Conservation (phyloP, 2,329 filamentous ascomycete species). For the Westerdykella sp. region DNA sequence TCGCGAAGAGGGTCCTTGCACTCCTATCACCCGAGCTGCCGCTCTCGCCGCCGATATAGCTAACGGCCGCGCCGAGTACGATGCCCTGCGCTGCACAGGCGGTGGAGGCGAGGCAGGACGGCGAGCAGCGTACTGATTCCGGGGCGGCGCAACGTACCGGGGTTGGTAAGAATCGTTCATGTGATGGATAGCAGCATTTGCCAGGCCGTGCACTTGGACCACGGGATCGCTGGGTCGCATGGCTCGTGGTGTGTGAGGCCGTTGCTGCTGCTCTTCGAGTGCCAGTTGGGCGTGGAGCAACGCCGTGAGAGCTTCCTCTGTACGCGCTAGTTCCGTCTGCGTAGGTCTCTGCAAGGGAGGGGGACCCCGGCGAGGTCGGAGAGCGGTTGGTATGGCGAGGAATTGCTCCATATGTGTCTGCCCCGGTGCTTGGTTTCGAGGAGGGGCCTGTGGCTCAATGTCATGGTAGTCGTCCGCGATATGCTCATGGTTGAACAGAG, state of each 20-base stretch:
- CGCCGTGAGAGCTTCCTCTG: slow-evolving; percentile 47
- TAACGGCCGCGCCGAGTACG: slow-evolving; percentile 20
- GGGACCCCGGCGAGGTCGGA: slow-evolving; percentile 7
- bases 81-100: too few species aligned
- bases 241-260: slow-evolving; percentile 16
- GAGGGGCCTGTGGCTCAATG: slow-evolving; percentile 30
- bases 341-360: slow-evolving; percentile 20
- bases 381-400: slow-evolving; percentile 8
- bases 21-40: slow-evolving; percentile 18
- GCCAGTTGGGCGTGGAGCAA: slow-evolving; percentile 45
- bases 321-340: slow-evolving; percentile 33
- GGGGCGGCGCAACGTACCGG: slow-evolving; percentile 8
- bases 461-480: slow-evolving; percentile 49
- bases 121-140: too few species aligned
- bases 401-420: not conserved
- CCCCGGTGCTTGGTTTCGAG: slow-evolving; percentile 3
- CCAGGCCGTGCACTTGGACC: slow-evolving; percentile 45
- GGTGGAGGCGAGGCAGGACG: too few species aligned
- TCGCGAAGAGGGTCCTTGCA: slow-evolving; percentile 16
- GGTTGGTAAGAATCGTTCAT: slow-evolving; percentile 48
- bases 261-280: slow-evolving; percentile 9
- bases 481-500: slow-evolving; percentile 63
- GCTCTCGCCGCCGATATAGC: slow-evolving; percentile 24
- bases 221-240: slow-evolving; percentile 36
- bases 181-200: slow-evolving; percentile 52